Evolutionary conservation across 306 rosid species (phyloP).

Genomic region (Prunus fruticosa): DNA sequence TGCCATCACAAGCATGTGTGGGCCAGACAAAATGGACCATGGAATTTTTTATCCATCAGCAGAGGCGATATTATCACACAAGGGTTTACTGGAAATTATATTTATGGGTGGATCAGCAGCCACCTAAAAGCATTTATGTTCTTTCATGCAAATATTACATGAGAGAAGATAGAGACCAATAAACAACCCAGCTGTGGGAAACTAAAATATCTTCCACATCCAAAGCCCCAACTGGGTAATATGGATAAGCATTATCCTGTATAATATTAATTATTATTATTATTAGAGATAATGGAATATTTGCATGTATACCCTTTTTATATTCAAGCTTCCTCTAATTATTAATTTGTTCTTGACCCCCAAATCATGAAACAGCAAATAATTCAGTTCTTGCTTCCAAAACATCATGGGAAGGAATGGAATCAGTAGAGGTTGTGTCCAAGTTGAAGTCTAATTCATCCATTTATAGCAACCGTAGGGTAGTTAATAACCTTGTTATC

Average conservation of each 20-base stretch:
- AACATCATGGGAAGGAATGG: not conserved
- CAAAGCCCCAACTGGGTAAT: not conserved
- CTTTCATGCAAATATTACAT: constrained; percentile 17
- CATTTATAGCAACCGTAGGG: not conserved
- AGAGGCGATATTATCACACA: not conserved
- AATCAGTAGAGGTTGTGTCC: not conserved
- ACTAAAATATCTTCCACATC: not conserved
- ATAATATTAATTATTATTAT: not conserved
- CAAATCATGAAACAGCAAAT: not conserved
- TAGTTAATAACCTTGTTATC: not conserved
- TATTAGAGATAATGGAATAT: no score
- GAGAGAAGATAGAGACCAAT: constrained; percentile 26
- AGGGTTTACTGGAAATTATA: constrained; percentile 25
- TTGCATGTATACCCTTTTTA: not conserved
- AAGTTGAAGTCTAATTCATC: not conserved
- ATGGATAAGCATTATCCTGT: constrained; percentile 26
- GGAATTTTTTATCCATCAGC: not conserved
- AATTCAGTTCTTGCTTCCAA: not conserved
- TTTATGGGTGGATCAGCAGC: constrained; percentile 36
- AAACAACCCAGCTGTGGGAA: not conserved
- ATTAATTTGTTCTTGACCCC: not conserved
- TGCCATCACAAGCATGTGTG: constrained; percentile 24
- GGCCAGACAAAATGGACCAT: constrained; percentile 25
- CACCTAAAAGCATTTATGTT: constrained; percentile 49
- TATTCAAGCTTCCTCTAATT: not conserved